Evolutionary conservation across 2,329 filamentous ascomycete genomes (phyloP).

Genomic region (Exophiala aquamarina): DNA sequence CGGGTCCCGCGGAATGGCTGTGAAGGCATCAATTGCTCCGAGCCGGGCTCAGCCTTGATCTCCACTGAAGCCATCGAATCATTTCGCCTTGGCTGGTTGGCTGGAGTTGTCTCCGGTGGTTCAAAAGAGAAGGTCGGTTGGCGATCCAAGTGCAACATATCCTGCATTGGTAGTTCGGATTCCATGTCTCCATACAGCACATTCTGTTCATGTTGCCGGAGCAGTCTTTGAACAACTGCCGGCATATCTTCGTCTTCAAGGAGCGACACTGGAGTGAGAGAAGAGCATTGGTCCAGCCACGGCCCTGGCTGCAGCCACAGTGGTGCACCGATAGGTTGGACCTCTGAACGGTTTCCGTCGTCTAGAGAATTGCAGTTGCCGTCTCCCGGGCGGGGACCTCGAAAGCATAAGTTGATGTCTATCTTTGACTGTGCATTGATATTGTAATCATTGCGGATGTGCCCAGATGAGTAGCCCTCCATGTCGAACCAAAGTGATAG

Average conservation of each 20-base stretch:
- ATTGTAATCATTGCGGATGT: constrained; percentile 10
- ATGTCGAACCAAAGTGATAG: not conserved
- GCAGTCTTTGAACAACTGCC: not conserved
- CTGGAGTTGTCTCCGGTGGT: not conserved
- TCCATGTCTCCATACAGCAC: not conserved
- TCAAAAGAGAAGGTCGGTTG: constrained; percentile 1
- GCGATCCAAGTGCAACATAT: not conserved
- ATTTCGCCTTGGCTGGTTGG: not conserved
- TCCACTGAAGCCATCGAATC: not conserved
- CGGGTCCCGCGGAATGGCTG: not conserved
- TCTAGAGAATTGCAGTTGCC: not conserved
- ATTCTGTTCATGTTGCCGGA: not conserved
- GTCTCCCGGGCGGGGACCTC: not conserved
- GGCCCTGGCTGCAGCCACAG: not conserved
- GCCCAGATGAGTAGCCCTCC: not conserved
- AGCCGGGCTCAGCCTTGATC: not conserved
- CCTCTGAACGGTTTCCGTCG: not conserved
- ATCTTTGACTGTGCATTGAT: constrained; percentile 5
- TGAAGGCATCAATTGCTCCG: constrained; percentile 3
- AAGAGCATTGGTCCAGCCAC: not conserved
- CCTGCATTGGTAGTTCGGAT: not conserved
- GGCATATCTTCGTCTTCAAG: not conserved
- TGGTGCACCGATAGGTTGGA: constrained; percentile 3
- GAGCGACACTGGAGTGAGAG: not conserved
- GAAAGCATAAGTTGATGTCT: constrained; percentile 8